Base-by-base conservation (phyloP, 345 rosid species). In the Kandelia obovata region DNA sequence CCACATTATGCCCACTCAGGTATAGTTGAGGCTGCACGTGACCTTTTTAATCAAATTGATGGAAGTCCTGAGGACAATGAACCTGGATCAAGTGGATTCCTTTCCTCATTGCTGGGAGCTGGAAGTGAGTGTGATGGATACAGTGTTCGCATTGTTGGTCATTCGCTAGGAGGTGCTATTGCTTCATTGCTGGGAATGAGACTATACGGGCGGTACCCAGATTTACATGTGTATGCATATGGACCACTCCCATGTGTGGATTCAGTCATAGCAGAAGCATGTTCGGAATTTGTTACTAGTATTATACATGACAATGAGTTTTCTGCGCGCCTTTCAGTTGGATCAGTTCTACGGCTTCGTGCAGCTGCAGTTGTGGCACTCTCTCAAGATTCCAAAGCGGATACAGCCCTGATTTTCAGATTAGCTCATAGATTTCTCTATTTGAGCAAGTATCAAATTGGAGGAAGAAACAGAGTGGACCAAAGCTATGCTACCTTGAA, bases 51-150 rank as follows among this genome's bases (percentile, higher is more conserved):
- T 80, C 92, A 94, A 83, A 62, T 91, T 80, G 98, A 94, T 81
- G 98, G 92, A 78, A 82, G 74, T 55, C 77, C 74, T 25, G 65
- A 55, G 61, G 72, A 72, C 75, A 78, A 73, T 69, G 83, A 75
- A 64, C 71, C 84, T 58, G 69, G 76, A 61, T 68, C 86, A 35
- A 51, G 62, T 19, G 91, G 96, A 71, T 83, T 87, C 74, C 80
- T 94, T 62, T 85, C 97, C 61, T 91, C 95, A 59, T 81, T 94
- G 76, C 73, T 94, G 63, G 96, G 95, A 71, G 77, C 79, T 57
- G 96, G 95, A 66, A 81, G 96, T 46, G 98, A 94, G 75, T 94
- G 97, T 80, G 96, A 91, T 66, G 97, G 95, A 49, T 94, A 94
- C 76, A 77, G 67, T 62, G 51, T 94, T 57, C 82, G 85, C 64